Base-by-base conservation (phyloP, 768 basidiomycete species). In the Mycena vulgaris region DNA sequence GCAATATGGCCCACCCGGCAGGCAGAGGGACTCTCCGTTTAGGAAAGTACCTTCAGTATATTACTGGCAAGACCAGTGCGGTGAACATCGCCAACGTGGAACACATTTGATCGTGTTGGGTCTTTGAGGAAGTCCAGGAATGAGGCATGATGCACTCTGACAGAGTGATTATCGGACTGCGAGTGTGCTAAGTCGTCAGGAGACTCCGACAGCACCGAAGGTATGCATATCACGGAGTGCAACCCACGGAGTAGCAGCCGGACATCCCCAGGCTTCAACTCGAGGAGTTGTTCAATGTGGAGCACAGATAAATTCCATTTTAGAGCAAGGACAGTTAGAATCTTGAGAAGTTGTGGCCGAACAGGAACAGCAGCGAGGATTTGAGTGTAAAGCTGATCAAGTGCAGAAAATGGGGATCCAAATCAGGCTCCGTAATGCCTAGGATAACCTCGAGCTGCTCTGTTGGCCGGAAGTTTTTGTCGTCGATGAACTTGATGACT, bases 401-500 rank as follows among this genome's bases (percentile, higher is more conserved):
- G n/a, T n/a, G n/a, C n/a, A 65, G 8, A 65, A 39, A 65, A 57
- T 19, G 53, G 55, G 16, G 55, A 65, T 27, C 23, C 45, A 21
- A 57, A 21, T 9, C 4, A 27, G 30, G 31, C 30, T 48, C 2
- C 61, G 37, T 27, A 17, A 49, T 48, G 14, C 35, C 45, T 16
- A 59, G 21, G 35, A 66, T 56, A 28, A 39, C 28, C 21, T 66
- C 30, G n/a, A 66, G 65, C 16, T 42, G 65, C 0, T 66, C 57
- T 7, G 47, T 28, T 9, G 65, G 65, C 13, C 65, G 48, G 39
- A 55, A 55, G 7, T 25, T 21, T 51, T 58, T 66, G 37, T 73
- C 65, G 13, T 59, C 65, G 27, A 66, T 25, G 47, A 66, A 51
- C 31, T 66, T 58, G 56, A 63, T 27, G 27, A 66, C 57, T 13